Evolutionary conservation across 805 yeast species (phyloP), one percentile per base, ranked within the genome.

Genomic region (Wickerhamiella kurtzmanii): DNA sequence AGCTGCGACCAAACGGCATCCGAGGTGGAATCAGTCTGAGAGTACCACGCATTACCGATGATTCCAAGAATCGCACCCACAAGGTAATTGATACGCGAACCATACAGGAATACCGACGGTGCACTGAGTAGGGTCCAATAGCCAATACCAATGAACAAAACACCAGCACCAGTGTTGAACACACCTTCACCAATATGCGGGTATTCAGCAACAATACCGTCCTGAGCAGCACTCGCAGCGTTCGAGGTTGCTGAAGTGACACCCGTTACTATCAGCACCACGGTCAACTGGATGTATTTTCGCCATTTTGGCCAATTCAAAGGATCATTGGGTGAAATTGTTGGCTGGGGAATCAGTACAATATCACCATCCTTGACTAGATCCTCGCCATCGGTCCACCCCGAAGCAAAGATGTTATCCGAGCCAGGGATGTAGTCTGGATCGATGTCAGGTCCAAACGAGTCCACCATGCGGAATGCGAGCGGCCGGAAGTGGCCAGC

Each of bases 161-260:
- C 83, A 51, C 88, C 89, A 1, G 88, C 85, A 46, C 86, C 87
- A 0, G 83, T 75, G 60, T 82, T 81, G 81, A 81, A 80, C 6
- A 81, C 63, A 51, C 70, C 76, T 57, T 79, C 79, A 4, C 80
- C 69, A 50, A 82, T 77, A n/a, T 73, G 78, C 3, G 50, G 48
- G 53, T 78, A 78, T 15, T 67, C 62, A 50, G 70, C 77, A 50
- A 78, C 76, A 53, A 82, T 62, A 0, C 77, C 71, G 49, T 78
- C 81, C 54, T 80, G 85, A 6, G 79, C 70, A 1, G 86, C 71
- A 28, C 82, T 81, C 0, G 87, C 86, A 59, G 76, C 81, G 59
- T 82, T 82, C 2, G 88, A 74, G 13, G 75, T 72, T 11, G 78
- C 72, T 20, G 69, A 57, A 19, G 71, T 67, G 44, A 68, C 60